Evolutionary conservation across 129 eudicot species (phyloP).

Genomic region (Calendula officinalis): DNA sequence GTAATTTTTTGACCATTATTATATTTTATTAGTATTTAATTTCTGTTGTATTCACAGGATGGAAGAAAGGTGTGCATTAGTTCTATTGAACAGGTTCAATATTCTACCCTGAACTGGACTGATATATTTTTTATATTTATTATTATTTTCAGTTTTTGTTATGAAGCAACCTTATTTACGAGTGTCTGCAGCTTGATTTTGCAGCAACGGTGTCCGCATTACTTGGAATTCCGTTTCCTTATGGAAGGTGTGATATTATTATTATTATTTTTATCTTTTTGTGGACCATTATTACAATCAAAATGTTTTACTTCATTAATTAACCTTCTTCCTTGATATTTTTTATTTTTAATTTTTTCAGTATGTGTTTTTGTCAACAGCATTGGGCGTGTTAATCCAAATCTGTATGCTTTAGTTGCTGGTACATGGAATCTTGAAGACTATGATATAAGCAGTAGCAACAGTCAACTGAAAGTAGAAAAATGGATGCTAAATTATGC

Average conservation of each 20-base stretch:
- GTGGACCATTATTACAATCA: background rate
- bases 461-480: conserved; percentile 28
- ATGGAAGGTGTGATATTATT: conserved; percentile 74
- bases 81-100: conserved; percentile 73
- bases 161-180: conserved; percentile 27
- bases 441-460: conserved; percentile 27
- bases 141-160: conserved; percentile 1
- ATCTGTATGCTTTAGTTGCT: conserved; percentile 68
- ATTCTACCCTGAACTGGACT: conserved; percentile 16
- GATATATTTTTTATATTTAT: background rate
- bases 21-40: background rate
- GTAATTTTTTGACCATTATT: background rate
- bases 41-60: conserved; percentile 46
- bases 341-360: background rate
- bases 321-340: background rate
- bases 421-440: conserved; percentile 57
- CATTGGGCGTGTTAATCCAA: conserved; percentile 86
- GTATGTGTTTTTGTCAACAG: conserved; percentile 38
- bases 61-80: conserved; percentile 67
- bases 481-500: conserved; percentile 77
- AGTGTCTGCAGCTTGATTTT: conserved; percentile 87
- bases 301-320: background rate
- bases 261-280: conserved; percentile 7
- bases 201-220: conserved; percentile 86
- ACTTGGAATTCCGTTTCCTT: conserved; percentile 95